phyloP scores from a whole-genome alignment of 345 rosid genomes.

The Fremontodendron californicum region DNA sequence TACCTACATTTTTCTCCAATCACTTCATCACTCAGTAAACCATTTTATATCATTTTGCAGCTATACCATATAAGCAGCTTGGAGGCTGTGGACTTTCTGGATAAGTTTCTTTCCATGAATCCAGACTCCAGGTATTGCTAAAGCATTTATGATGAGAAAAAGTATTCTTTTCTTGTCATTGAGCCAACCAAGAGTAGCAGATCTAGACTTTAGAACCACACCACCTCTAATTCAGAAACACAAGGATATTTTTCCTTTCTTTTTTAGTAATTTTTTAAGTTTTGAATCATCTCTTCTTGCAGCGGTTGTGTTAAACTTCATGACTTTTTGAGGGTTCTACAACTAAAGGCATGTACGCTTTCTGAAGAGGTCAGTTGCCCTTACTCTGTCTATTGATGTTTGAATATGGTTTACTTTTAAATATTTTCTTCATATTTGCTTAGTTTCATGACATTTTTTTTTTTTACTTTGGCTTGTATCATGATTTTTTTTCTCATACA shows the following conservation, averaged over 20 bases:
- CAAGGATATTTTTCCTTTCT: background rate
- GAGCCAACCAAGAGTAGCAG: background rate
- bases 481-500: slow-evolving; percentile 25
- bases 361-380: slow-evolving; percentile 57
- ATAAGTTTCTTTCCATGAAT: slow-evolving; percentile 78
- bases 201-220: background rate
- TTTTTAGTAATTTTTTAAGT: background rate
- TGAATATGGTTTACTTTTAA: background rate
- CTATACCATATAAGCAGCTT: slow-evolving; percentile 62
- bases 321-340: slow-evolving; percentile 56
- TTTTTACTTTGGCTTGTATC: background rate
- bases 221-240: background rate
- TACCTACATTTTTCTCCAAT: background rate
- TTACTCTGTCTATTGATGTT: background rate
- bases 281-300: slow-evolving; percentile 27
- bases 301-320: slow-evolving; percentile 66
- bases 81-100: slow-evolving; percentile 77
- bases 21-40: slow-evolving; percentile 13
- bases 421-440: background rate
- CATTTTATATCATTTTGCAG: slow-evolving; percentile 37
- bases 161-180: background rate
- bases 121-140: slow-evolving; percentile 67
- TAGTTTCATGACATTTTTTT: background rate
- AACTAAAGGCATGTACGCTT: slow-evolving; percentile 55
- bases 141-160: slow-evolving; percentile 3